Base-by-base conservation (phyloP, 1,284 basidiomycete species). In the Malassezia cuniculi region DNA sequence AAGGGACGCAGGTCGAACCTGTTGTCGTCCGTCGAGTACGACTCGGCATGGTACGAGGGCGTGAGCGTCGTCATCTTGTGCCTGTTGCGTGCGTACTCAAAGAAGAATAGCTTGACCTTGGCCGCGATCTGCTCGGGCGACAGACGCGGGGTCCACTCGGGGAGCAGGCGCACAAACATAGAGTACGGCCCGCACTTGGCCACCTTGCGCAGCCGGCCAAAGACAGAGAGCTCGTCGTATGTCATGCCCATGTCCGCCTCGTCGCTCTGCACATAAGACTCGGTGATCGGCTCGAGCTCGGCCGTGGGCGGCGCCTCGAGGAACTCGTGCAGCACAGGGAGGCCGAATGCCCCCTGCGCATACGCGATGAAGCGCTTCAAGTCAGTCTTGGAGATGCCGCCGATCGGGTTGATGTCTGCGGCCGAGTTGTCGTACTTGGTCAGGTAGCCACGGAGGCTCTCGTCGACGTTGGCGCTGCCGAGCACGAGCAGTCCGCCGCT, bases 51-150 rank as follows among this genome's bases (percentile, higher is more conserved):
- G 56, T 97, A 95, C 3, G 84, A 77, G 1, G 90, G 93, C 1
- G 93, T 97, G 48, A 99, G 66, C 0, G 89, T 97, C 7, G 93
- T 97, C 90, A 97, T 97, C 76, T 97, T 97, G 71, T 97, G 90
- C 37, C 93, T 72, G 69, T 97, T 99, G 43, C 89, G 75, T 0
- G 90, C 90, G 57, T 99, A 80, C 67, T 90, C 85, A 60, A 89
- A 93, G 74, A 86, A 97, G 74, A 97, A 97, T 41, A 80, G 72
- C 69, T 97, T 95, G 56, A 97, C 90, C 72, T 95, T 97, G 51
- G 85, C 81, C 6, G 90, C 90, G 40, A 97, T 85, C 82, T 90
- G 42, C 4, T 41, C 39, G 6, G 52, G 46, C 11, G 40, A 40
- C 33, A 60, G 30, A 0, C 15, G 28, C 1, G 63, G 60, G 3